phyloP scores from a whole-genome alignment of 192 early-diverging fungal species.

The Coemansia nantahalensis region DNA sequence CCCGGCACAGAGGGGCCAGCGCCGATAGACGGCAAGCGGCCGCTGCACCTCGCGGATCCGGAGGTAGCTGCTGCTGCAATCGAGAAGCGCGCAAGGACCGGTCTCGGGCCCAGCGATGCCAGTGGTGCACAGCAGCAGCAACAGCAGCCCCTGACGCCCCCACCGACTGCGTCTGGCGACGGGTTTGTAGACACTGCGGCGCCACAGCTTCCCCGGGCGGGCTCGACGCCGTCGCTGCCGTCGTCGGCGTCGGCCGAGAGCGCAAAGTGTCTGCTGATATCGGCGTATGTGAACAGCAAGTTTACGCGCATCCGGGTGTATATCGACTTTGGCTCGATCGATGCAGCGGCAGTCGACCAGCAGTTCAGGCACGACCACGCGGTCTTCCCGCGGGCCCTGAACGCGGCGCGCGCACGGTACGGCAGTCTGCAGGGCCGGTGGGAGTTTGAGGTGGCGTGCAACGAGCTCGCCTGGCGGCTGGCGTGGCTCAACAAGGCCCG shows the following conservation, averaged over 20 bases:
- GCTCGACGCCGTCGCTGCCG: neutral
- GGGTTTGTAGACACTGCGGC: too few species aligned
- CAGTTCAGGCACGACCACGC: constrained; percentile 36
- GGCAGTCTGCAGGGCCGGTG: constrained; percentile 56
- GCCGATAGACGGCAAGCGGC: constrained; percentile 8
- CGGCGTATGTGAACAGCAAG: constrained; percentile 28
- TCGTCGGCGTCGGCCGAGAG: constrained; percentile 16
- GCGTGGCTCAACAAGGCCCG: constrained; percentile 65
- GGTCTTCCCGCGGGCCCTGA: constrained; percentile 47
- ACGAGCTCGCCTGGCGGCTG: constrained; percentile 81
- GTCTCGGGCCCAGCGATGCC: neutral
- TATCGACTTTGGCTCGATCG: constrained; percentile 30
- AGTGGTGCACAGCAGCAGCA: neutral
- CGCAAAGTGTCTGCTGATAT: constrained; percentile 28
- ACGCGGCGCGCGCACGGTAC: constrained; percentile 31
- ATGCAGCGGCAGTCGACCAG: constrained; percentile 8
- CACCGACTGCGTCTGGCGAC: neutral
- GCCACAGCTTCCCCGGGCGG: neutral
- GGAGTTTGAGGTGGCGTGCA: constrained; percentile 81
- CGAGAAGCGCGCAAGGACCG: neutral
- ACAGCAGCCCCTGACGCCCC: constrained; percentile 2
- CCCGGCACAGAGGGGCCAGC: neutral
- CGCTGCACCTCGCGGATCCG: neutral
- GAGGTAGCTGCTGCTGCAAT: neutral
- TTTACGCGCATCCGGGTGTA: constrained; percentile 36